Evolutionary conservation across 2,329 filamentous ascomycete genomes (phyloP), one percentile per base, ranked within the genome.

Genomic region (Paracoccidioides lutzii): DNA sequence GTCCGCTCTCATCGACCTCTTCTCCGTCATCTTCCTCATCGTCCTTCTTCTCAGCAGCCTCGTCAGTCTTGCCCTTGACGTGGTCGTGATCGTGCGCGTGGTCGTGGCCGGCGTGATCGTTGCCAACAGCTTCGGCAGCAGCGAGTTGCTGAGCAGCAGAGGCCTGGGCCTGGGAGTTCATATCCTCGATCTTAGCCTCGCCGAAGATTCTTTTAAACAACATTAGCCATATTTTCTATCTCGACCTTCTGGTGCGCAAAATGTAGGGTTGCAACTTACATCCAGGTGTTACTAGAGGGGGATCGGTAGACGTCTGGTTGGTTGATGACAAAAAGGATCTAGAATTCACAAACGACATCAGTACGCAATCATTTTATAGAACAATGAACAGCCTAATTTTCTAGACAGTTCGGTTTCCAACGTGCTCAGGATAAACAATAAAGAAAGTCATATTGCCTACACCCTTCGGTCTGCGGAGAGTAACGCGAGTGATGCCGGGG

Each of bases 291-390:
- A 87, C 88, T 95, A 78, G 88, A 89, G 66, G 93, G 91, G 59
- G 91, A 96, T 80, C 95, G 95, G 86, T 96, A 98, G 74, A 98
- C 93, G 76, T 98, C 93, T 67, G 93, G 93, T 79, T 90, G 88
- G 85, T 95, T 97, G 81, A 98, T 96, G 71, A 98, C 94, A 76
- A 98, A 98, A 70, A 98, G 88, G 70, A 98, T 95, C 90, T 96
- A 67, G 63, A 59, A 40, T 56, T 35, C 33, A 35, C 22, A 22
- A 38, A 55, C 33, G 53, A 9, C 55, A 41, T 43, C 35, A 45
- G 38, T 3, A 30, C 7, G 14, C 30, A 42, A 46, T 32, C 8
- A 42, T 30, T 50, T 12, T n/a, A 46, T n/a, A 46, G 30, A 46
- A 6, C 40, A 42, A 42, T 42, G 7, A 22, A 22, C 15, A 15